These are phyloP conservation scores for Phytophthora lateralis DNA, from an alignment of 352 stramenopile species.

Conservation along the genomic window DNA sequence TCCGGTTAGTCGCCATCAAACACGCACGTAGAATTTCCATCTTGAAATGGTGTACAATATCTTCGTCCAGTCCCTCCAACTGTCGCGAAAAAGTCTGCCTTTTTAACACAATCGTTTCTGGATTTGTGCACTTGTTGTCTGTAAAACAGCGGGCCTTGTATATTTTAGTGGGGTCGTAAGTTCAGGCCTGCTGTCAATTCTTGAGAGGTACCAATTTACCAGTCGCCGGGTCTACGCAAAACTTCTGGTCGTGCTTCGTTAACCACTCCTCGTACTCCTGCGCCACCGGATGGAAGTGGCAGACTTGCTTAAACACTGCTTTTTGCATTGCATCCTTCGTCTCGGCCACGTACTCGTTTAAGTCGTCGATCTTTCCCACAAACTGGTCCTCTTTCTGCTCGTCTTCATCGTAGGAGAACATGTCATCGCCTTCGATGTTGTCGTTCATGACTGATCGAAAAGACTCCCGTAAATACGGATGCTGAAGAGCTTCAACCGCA, in stretches of 20 bases:
- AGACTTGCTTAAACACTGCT: constrained; percentile 83
- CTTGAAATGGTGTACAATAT: neutral
- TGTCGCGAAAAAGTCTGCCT: too few relatives aligned
- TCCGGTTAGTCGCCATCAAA: too few relatives aligned
- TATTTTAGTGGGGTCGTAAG: constrained; percentile 2
- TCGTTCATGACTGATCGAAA: constrained; percentile 54
- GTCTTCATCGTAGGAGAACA: constrained; percentile 44
- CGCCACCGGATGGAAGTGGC: constrained; percentile 75
- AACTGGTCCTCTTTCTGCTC: constrained; percentile 75
- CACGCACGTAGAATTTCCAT: neutral
- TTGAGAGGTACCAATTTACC: constrained; percentile 63
- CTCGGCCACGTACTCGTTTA: constrained; percentile 67
- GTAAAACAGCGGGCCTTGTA: neutral
- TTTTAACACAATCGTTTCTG: neutral
- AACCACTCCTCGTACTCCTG: constrained; percentile 66
- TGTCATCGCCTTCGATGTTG: constrained; percentile 20
- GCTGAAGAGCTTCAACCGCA: constrained; percentile 93
- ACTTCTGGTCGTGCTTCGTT: constrained; percentile 66
- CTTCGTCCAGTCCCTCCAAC: neutral
- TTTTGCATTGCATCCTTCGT: constrained; percentile 74
- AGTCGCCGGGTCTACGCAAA: constrained; percentile 54
- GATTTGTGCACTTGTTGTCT: neutral
- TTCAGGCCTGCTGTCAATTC: constrained; percentile 7
- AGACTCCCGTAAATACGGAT: constrained; percentile 91
- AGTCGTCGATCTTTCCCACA: constrained; percentile 67